Percentiles rank a stretch among this genome's conserved stretches.
phyloP scores from a whole-genome alignment of 148 eudicot species.

The Rhododendron williamsianum region DNA sequence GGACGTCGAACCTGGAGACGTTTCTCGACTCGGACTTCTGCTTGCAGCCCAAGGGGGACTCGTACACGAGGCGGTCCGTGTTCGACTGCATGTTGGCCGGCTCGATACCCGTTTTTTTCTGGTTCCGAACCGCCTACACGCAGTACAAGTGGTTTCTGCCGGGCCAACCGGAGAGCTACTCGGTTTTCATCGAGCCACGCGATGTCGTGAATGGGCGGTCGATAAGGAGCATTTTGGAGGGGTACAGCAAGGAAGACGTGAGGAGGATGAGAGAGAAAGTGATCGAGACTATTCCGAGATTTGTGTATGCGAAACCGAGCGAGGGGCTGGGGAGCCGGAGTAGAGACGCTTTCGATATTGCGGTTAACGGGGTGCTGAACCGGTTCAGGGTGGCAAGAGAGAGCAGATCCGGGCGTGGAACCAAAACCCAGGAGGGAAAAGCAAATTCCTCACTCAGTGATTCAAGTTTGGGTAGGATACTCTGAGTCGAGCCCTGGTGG shows the following conservation, averaged over 20 bases:
- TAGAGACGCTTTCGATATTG: slow-evolving; percentile 16
- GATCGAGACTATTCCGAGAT: slow-evolving; percentile 14
- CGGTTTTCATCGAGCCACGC: slow-evolving; percentile 40
- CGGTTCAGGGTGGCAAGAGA: slow-evolving; percentile 30
- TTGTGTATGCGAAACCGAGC: slow-evolving; percentile 6
- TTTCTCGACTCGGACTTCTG: slow-evolving; percentile 43
- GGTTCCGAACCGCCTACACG: slow-evolving; percentile 35
- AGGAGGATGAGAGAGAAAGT: slow-evolving; percentile 43
- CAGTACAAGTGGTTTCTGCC: slow-evolving; percentile 33
- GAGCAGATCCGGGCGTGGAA: neutral
- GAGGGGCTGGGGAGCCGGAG: slow-evolving; percentile 18
- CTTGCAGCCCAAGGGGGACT: slow-evolving; percentile 57
- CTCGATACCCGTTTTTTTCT: slow-evolving; percentile 48
- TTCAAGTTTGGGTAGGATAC: neutral
- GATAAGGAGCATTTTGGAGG: slow-evolving; percentile 29
- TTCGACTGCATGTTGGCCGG: slow-evolving; percentile 61
- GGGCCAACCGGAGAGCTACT: slow-evolving; percentile 41
- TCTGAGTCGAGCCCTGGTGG: neutral
- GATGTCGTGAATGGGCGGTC: slow-evolving; percentile 35
- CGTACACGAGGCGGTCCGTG: slow-evolving; percentile 40
- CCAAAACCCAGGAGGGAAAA: neutral
- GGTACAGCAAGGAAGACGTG: slow-evolving; percentile 28
- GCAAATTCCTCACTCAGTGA: neutral
- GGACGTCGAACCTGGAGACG: slow-evolving; percentile 24
- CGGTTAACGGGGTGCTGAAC: slow-evolving; percentile 36